Evolutionary conservation across 176 grass and related monocot species (phyloP), one percentile per base, ranked within the genome.

Genomic region (Lolium multiflorum): DNA sequence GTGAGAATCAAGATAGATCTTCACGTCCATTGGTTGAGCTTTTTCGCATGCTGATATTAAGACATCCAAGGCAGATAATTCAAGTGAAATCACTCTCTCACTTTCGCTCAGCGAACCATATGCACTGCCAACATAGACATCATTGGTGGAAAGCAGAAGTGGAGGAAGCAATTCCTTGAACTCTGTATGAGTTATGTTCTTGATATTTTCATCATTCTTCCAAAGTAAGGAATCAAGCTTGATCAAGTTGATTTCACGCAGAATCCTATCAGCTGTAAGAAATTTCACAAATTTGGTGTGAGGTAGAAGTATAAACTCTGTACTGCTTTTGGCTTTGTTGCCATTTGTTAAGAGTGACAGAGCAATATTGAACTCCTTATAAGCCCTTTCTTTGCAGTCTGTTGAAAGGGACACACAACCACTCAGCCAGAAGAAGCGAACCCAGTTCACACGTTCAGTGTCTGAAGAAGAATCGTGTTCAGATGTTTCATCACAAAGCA

Each of bases 1-100:
- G 58, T 87, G 88, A 75, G 93, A 98, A 75, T 98, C 90, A 80
- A 98, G 87, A 91, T 98, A 98, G 57, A 95, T 68, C 82, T 88
- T 63, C 78, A 95, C 89, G 55, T 95, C 91, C 87, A 95, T 89
- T 80, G 88, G 82, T 85, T 95, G 92, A 80, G 84, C 88, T 61
- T 92, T 98, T 89, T 95, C 93, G 84, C 93, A 98, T 83, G 93
- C 91, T 79, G 90, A 94, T 85, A 98, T 90, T 81, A 98, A 91
- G 71, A 94, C 86, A 92, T 98, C 88, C 86, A 98, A 82, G 41
- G 96, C 93, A 70, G 89, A 83, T 86, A 94, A 31, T 75, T 98
- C 93, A 83, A 98, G 83, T 70, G 91, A 86, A 81, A 93, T 89
- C 84, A 67, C 91, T 49, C 63, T 90, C 41, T 89, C 88, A n/a